A percentile compares a stretch with the other conserved stretches of the same genome.
phyloP scores from a whole-genome alignment of 2,329 filamentous ascomycete species.

The Rasamsonia emersonii region DNA sequence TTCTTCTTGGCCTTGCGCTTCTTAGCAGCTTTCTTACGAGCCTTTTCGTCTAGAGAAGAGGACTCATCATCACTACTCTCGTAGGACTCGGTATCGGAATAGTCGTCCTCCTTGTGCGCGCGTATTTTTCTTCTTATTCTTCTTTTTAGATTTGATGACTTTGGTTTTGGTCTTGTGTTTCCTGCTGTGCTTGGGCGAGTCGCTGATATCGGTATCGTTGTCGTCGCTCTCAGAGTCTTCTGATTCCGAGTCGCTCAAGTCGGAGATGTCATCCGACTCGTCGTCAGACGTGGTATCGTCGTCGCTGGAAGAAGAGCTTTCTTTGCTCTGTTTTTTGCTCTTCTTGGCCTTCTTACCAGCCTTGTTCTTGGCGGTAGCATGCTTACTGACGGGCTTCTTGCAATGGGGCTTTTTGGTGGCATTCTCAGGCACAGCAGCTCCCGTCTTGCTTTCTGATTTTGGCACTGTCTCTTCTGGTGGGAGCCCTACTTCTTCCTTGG shows the following conservation, averaged over 20 bases:
- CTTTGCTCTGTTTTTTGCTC: constrained; percentile 14
- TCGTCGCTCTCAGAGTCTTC: constrained; percentile 13
- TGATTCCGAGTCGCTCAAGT: constrained; percentile 11
- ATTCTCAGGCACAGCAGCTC: constrained; percentile 16
- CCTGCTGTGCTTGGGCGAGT: constrained; percentile 26
- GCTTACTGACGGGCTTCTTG: constrained; percentile 14
- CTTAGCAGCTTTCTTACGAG: constrained; percentile 20
- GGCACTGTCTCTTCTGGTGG: constrained; percentile 17
- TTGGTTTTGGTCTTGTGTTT: constrained; percentile 33
- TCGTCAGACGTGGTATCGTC: constrained; percentile 16
- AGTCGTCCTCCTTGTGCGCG: constrained; percentile 24
- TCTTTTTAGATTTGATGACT: constrained; percentile 21
- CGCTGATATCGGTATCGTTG: constrained; percentile 9
- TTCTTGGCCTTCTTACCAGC: constrained; percentile 16
- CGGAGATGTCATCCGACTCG: constrained; percentile 14
- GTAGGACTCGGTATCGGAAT: constrained; percentile 21
- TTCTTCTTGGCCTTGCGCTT: constrained; percentile 29
- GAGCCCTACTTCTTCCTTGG: constrained; percentile 23
- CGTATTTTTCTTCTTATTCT: constrained; percentile 28
- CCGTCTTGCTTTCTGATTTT: constrained; percentile 17
- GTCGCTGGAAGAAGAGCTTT: constrained; percentile 14
- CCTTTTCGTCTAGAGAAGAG: constrained; percentile 22
- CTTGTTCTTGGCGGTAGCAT: constrained; percentile 1
- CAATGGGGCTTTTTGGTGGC: constrained; percentile 19
- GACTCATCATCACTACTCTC: constrained; percentile 17